Conservation (phyloP, 768 basidiomycete genomes). For the Leccinum aurantiacum region DNA sequence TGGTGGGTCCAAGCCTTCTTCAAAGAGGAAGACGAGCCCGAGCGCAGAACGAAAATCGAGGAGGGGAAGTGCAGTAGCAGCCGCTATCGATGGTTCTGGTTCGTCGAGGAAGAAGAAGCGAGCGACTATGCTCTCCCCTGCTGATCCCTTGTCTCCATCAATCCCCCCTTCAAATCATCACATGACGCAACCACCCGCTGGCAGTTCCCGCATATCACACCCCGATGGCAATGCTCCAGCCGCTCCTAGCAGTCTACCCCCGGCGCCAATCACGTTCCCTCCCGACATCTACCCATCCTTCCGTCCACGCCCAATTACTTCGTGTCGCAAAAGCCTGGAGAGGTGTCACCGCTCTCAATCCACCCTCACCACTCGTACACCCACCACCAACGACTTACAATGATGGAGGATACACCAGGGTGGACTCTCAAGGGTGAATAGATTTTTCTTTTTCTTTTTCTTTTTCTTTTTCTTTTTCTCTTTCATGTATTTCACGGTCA, state of each 20-base stretch:
- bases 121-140: conserved; percentile 36
- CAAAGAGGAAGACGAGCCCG: conserved; percentile 38
- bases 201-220: conserved; percentile 20
- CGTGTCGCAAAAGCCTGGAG: conserved; percentile 65
- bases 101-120: conserved; percentile 39
- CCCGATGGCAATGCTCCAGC: conserved; percentile 8
- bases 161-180: conserved; percentile 12
- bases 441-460: neutral
- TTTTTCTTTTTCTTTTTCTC: neutral
- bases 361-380: conserved; percentile 19
- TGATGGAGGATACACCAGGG: conserved; percentile 22
- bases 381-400: conserved; percentile 26
- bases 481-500: neutral
- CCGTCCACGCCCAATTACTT: conserved; percentile 51
- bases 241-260: conserved; percentile 12
- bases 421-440: conserved; percentile 32
- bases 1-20: conserved; percentile 25
- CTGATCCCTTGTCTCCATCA: conserved; percentile 21
- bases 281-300: conserved; percentile 30
- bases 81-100: conserved; percentile 36
- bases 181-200: conserved; percentile 15
- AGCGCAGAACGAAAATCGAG: conserved; percentile 41
- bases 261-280: conserved; percentile 39
- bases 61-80: conserved; percentile 34
- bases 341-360: conserved; percentile 58